Percentiles rank a stretch among this genome's conserved stretches.
Conservation (phyloP, 345 rosid species). For the Litchi chinensis region DNA sequence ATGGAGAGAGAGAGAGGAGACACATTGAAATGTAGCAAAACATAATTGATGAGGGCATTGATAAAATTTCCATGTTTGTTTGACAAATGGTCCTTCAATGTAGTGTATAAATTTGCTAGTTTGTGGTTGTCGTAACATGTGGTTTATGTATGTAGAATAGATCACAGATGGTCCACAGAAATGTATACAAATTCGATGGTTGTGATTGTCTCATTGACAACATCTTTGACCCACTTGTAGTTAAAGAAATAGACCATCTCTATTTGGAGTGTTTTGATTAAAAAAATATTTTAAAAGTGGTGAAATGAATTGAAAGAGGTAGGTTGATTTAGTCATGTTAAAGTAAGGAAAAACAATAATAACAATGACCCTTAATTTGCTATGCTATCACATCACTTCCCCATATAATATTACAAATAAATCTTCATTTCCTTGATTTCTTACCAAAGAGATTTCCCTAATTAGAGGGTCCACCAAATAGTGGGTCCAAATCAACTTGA, state of each 20-base stretch:
- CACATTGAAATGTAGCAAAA: background rate
- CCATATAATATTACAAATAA: constrained; percentile 32
- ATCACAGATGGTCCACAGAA: constrained; percentile 27
- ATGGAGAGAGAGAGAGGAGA: constrained; percentile 3
- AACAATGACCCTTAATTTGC: constrained; percentile 35
- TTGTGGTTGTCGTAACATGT: constrained; percentile 31
- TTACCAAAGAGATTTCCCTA: constrained; percentile 51
- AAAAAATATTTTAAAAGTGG: background rate
- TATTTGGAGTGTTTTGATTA: constrained; percentile 2
- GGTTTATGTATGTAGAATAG: constrained; percentile 5
- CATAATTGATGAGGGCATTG: background rate
- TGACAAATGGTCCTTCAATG: constrained; percentile 19
- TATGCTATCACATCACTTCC: constrained; percentile 56
- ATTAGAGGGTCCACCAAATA: constrained; percentile 30
- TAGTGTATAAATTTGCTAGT: constrained; percentile 19
- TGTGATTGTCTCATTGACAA: constrained; percentile 38
- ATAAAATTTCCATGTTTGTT: constrained; percentile 1
- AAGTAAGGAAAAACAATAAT: constrained; percentile 11
- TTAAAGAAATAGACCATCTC: constrained; percentile 49
- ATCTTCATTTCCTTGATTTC: constrained; percentile 52
- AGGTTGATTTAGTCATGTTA: constrained; percentile 34
- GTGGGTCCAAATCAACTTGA: constrained; percentile 54
- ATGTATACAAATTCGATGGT: constrained; percentile 28
- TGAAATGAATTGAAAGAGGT: constrained; percentile 24
- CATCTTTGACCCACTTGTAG: constrained; percentile 53